Percentiles rank a stretch among this genome's conserved stretches.
Evolutionary conservation across 208 protist genomes (phyloP).

Genomic region (Crithidia bombi): DNA sequence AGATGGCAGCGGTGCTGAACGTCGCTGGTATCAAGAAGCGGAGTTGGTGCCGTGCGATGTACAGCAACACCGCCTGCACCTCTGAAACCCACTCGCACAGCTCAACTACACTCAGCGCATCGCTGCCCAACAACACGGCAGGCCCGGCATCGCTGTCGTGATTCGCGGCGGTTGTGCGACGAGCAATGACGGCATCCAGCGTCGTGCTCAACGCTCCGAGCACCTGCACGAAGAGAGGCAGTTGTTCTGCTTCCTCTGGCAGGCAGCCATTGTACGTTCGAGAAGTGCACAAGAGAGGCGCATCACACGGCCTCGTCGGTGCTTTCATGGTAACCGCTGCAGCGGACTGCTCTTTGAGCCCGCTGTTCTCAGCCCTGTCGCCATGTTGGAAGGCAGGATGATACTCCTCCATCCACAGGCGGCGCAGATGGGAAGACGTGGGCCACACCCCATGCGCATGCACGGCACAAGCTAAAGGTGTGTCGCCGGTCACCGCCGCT

Average conservation of each 20-base stretch:
- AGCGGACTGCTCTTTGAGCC: too few relatives aligned
- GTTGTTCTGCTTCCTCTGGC: constrained; percentile 29
- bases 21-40: constrained; percentile 17
- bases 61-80: constrained; percentile 36
- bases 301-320: too few relatives aligned
- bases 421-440: background rate
- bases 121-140: background rate
- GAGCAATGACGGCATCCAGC: constrained; percentile 3
- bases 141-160: background rate
- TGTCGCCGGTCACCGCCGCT: background rate
- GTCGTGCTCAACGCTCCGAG: constrained; percentile 16
- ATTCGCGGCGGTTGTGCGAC: background rate
- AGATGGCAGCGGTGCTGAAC: background rate
- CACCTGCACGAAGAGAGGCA: constrained; percentile 32
- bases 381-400: constrained; percentile 3
- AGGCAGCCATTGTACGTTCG: constrained; percentile 12
- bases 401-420: constrained; percentile 1
- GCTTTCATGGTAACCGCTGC: too few relatives aligned
- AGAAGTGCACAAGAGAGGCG: too few relatives aligned
- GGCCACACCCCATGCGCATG: background rate
- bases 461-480: background rate
- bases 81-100: constrained; percentile 24
- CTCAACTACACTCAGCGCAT: background rate
- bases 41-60: constrained; percentile 21
- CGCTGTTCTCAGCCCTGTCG: too few relatives aligned